Evolutionary conservation across 2,329 filamentous ascomycete genomes (phyloP).

Genomic region (Botrytis sinoallii): DNA sequence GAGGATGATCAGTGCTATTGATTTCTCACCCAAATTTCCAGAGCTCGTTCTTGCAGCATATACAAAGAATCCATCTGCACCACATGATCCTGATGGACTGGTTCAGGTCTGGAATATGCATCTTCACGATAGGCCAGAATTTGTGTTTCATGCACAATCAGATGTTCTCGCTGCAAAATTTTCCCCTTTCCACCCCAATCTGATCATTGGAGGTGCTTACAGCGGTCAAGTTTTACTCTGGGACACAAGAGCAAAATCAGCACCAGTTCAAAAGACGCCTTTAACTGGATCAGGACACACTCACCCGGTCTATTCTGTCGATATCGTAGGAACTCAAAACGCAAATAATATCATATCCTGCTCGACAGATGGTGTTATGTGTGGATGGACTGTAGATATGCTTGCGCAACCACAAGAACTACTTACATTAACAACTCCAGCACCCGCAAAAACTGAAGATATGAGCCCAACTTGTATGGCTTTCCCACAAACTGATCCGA

Average conservation of each 20-base stretch:
- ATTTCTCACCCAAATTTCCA: constrained; percentile 93
- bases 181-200: constrained; percentile 95
- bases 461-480: constrained; percentile 91
- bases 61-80: constrained; percentile 93
- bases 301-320: constrained; percentile 91
- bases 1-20: constrained; percentile 91
- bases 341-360: constrained; percentile 98
- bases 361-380: constrained; percentile 94
- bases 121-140: constrained; percentile 90
- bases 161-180: constrained; percentile 95
- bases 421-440: constrained; percentile 80
- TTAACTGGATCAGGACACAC: constrained; percentile 93
- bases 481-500: constrained; percentile 92
- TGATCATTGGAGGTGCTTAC: constrained; percentile 94
- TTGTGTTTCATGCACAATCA: constrained; percentile 92
- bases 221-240: constrained; percentile 94
- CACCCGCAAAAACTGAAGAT: constrained; percentile 87
- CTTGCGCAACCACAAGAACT: constrained; percentile 94
- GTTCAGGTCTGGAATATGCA: constrained; percentile 97
- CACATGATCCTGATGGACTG: constrained; percentile 88
- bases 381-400: constrained; percentile 97
- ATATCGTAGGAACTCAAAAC: constrained; percentile 96
- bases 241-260: constrained; percentile 88
- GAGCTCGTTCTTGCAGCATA: constrained; percentile 92
- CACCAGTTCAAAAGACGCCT: constrained; percentile 92